Percentiles rank a stretch among this genome's conserved stretches.
These are phyloP conservation scores for Protomyces inouyei DNA, from an alignment of 1,139 yeast species.

Conservation along the genomic window DNA sequence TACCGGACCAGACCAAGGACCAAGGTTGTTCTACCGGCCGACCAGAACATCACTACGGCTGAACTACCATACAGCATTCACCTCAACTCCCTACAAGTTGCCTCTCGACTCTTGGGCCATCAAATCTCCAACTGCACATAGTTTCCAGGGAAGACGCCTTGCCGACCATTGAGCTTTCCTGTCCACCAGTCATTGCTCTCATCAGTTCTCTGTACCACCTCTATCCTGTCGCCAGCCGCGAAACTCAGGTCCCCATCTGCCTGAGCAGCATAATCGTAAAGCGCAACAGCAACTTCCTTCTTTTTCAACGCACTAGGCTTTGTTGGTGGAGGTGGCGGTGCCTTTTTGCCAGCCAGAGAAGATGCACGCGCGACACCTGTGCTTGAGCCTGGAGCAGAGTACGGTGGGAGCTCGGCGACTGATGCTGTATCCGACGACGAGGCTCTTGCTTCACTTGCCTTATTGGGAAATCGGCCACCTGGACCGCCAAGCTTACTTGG, in stretches of 20 bases:
- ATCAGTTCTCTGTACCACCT: slow-evolving; percentile 70
- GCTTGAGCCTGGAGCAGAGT: slow-evolving; percentile 19
- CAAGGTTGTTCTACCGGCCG: too few species aligned
- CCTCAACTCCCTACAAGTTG: too few species aligned
- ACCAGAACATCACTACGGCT: too few species aligned
- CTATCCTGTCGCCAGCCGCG: slow-evolving; percentile 82
- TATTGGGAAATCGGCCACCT: slow-evolving; percentile 8
- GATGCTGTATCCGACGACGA: slow-evolving; percentile 6
- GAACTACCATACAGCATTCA: too few species aligned
- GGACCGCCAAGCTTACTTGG: slow-evolving; percentile 14
- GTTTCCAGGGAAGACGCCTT: slow-evolving; percentile 88
- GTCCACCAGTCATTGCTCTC: slow-evolving; percentile 97
- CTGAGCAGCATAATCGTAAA: slow-evolving; percentile 72
- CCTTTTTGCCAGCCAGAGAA: slow-evolving; percentile 33
- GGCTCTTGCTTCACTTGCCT: slow-evolving; percentile 21
- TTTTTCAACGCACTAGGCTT: slow-evolving; percentile 41
- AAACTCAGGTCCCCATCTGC: slow-evolving; percentile 86
- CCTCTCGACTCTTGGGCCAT: not conserved
- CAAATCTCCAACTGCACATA: not conserved
- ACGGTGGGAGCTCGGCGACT: slow-evolving; percentile 26
- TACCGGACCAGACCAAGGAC: too few species aligned
- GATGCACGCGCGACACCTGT: slow-evolving; percentile 32
- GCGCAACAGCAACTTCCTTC: slow-evolving; percentile 62
- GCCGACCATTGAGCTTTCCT: slow-evolving; percentile 76
- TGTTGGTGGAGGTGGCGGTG: slow-evolving; percentile 43